Percentiles rank a stretch among this genome's conserved stretches.
phyloP scores from a whole-genome alignment of 2,329 filamentous ascomycete genomes.

The Cordyceps tenuipes region DNA sequence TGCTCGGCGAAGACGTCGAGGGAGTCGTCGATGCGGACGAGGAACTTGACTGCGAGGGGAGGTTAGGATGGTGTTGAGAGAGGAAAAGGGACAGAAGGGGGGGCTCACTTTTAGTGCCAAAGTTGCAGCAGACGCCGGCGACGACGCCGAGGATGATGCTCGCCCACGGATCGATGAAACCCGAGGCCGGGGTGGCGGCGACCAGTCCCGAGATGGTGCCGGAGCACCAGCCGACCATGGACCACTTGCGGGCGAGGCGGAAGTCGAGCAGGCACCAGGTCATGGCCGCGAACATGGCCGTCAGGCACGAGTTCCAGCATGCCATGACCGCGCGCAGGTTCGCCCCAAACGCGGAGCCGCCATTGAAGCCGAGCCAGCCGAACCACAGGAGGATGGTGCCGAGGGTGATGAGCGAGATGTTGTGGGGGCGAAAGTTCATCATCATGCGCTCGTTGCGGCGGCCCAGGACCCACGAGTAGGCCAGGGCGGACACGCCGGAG shows the following conservation, averaged over 20 bases:
- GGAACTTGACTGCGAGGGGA: conserved; percentile 42
- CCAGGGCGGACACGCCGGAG: conserved; percentile 85
- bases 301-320: conserved; percentile 95
- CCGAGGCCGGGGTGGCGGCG: conserved; percentile 60
- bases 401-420: conserved; percentile 93
- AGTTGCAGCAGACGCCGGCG: conserved; percentile 59
- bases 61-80: conserved; percentile 8
- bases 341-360: conserved; percentile 85
- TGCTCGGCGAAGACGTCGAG: conserved; percentile 68
- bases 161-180: conserved; percentile 60
- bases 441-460: conserved; percentile 98
- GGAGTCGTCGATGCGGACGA: conserved; percentile 59
- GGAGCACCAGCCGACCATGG: conserved; percentile 65
- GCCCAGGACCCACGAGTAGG: conserved; percentile 92
- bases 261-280: conserved; percentile 95
- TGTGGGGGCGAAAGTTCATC: conserved; percentile 98
- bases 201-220: conserved; percentile 64
- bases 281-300: conserved; percentile 83
- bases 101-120: conserved; percentile 49
- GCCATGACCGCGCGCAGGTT: conserved; percentile 93
- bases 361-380: conserved; percentile 98
- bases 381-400: conserved; percentile 97
- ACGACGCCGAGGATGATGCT: conserved; percentile 58
- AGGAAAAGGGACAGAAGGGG: not conserved
- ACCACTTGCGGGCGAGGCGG: conserved; percentile 91